Conservation (phyloP, 371 early-diverging fungal genomes). For the Fennellomyces sp. region DNA sequence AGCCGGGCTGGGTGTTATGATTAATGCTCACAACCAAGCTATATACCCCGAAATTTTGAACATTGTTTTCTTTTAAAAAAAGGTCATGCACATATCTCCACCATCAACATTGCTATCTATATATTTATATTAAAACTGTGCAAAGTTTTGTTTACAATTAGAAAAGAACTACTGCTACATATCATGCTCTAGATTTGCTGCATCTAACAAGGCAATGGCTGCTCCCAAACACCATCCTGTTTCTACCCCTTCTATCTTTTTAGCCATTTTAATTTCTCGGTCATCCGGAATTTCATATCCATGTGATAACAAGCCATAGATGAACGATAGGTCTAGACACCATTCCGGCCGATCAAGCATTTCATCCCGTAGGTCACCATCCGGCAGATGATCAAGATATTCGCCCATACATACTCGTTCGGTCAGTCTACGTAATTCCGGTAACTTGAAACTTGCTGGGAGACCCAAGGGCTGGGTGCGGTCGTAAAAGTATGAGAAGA, state of each 20-base stretch:
- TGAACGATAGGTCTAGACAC: constrained; percentile 91
- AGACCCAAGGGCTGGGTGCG: constrained; percentile 74
- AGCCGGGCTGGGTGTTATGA: not conserved
- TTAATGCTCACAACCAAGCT: too few relatives aligned
- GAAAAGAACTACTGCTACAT: too few relatives aligned
- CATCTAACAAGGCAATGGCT: constrained; percentile 78
- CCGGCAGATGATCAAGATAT: constrained; percentile 40
- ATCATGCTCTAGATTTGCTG: constrained; percentile 9
- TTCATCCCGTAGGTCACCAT: constrained; percentile 50
- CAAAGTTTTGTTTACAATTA: too few relatives aligned
- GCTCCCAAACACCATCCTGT: constrained; percentile 98
- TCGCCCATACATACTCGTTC: constrained; percentile 73
- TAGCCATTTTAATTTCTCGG: constrained; percentile 79
- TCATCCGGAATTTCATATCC: constrained; percentile 85
- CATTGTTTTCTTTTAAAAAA: too few relatives aligned
- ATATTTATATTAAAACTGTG: too few relatives aligned
- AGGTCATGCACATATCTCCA: too few relatives aligned
- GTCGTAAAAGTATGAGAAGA: constrained; percentile 96
- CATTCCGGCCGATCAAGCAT: constrained; percentile 69
- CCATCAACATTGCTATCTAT: too few relatives aligned
- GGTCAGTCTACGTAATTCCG: constrained; percentile 62
- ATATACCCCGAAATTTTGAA: too few relatives aligned
- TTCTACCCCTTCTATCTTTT: constrained; percentile 92
- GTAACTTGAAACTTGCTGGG: constrained; percentile 59
- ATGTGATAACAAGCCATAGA: constrained; percentile 78